Conservation (phyloP, 306 rosid genomes). For the Castanea mollissima region DNA sequence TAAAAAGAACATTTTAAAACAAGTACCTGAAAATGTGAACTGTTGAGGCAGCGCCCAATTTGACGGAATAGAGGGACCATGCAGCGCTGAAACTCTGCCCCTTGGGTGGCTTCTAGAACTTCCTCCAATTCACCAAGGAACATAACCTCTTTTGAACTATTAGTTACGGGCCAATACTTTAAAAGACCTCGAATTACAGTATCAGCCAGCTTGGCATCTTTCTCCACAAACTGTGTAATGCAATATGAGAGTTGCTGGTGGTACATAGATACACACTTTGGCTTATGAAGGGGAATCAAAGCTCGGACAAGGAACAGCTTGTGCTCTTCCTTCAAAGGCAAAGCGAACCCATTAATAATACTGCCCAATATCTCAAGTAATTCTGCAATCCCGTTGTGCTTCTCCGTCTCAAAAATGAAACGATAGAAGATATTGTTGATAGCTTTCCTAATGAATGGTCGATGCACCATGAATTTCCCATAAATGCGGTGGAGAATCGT, state of each 20-base stretch:
- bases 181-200: slow-evolving; percentile 58
- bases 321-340: slow-evolving; percentile 75
- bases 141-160: slow-evolving; percentile 67
- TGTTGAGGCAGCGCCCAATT: slow-evolving; percentile 54
- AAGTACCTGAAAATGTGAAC: slow-evolving; percentile 67
- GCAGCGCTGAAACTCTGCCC: slow-evolving; percentile 61
- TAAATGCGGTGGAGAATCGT: slow-evolving; percentile 60
- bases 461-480: slow-evolving; percentile 69
- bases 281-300: slow-evolving; percentile 68
- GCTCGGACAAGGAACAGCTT: slow-evolving; percentile 61
- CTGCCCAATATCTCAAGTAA: slow-evolving; percentile 66
- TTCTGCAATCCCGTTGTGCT: slow-evolving; percentile 60
- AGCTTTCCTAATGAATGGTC: slow-evolving; percentile 63
- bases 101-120: slow-evolving; percentile 54
- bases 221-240: slow-evolving; percentile 61
- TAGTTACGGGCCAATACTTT: slow-evolving; percentile 62
- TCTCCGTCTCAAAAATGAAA: slow-evolving; percentile 65
- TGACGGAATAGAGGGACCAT: slow-evolving; percentile 55
- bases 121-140: slow-evolving; percentile 69
- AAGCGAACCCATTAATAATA: slow-evolving; percentile 61
- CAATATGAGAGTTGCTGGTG: slow-evolving; percentile 65
- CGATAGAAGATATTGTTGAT: slow-evolving; percentile 57
- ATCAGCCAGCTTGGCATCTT: slow-evolving; percentile 62
- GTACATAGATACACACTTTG: slow-evolving; percentile 53
- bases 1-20: not conserved